Evolutionary conservation across 2,329 filamentous ascomycete genomes (phyloP), one percentile per base, ranked within the genome.

Genomic region (Akanthomyces muscarius): DNA sequence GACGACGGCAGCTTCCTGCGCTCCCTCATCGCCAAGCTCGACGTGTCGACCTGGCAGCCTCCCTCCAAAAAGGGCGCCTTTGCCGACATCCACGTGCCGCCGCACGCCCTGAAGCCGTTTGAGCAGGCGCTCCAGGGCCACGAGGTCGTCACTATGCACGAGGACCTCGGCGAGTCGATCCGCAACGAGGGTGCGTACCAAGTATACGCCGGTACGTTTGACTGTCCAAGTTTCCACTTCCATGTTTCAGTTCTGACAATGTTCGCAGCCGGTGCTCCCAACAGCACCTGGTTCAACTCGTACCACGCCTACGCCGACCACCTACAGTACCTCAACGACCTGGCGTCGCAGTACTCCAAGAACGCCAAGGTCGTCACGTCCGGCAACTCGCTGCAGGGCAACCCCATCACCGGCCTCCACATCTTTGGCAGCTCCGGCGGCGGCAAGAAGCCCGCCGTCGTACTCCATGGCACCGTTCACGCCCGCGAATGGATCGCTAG

Each of bases 361-460:
- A 79, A 82, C 65, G 76, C 83, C 0, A 77, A 81, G 63, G 71
- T 83, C n/a, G 76, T 86, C 42, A 76, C 73, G 7, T 74, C 78
- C 2, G 84, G 84, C 4, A 76, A 70, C 30, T 83, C 81, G 0
- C 71, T 75, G 41, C 71, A 82, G 58, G 80, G 80, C 3, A 76
- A 80, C 45, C 65, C 73, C 62, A 91, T 94, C 61, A 82, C 84
- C 13, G 90, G 87, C 0, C 74, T 86, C 48, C 83, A 86, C 65
- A 75, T 86, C 60, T 86, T 77, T 72, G 84, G 83, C 2, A 74
- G 69, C 57, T 69, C 69, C 1, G 77, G 77, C 1, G 76, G 75
- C 57, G 78, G 79, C 36, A 71, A 62, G 60, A 62, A 82, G 65
- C 82, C 82, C 1, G 84, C 81, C 21, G 72, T 85, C 50, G 76